phyloP scores from a whole-genome alignment of 306 rosid genomes.

The Lotus japonicus region DNA sequence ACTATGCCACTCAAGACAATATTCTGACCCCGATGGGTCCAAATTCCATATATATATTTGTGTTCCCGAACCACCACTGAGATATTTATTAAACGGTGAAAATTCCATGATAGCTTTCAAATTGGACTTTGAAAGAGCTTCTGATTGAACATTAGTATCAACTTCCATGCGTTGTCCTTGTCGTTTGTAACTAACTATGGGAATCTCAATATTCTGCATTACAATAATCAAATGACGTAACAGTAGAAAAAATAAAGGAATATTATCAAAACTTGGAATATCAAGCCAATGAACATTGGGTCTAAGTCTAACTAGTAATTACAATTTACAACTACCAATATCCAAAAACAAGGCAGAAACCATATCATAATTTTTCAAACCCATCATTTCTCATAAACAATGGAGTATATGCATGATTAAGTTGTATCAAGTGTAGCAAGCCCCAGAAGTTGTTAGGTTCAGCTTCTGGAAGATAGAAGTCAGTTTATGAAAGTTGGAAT shows the following conservation, averaged over 20 bases:
- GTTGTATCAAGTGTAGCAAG: no score
- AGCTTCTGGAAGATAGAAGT: no score
- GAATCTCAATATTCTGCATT: slow-evolving; percentile 57
- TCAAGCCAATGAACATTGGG: no score
- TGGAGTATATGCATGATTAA: no score
- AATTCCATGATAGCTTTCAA: slow-evolving; percentile 44
- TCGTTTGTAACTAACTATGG: slow-evolving; percentile 40
- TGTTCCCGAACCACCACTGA: slow-evolving; percentile 41
- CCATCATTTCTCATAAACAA: no score
- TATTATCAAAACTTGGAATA: neutral
- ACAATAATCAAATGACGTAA: neutral
- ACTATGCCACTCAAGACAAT: slow-evolving; percentile 41
- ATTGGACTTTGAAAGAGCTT: slow-evolving; percentile 38
- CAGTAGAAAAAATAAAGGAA: neutral
- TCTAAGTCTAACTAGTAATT: no score
- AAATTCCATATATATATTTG: slow-evolving; percentile 53
- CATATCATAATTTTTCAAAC: no score
- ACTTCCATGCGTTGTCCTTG: slow-evolving; percentile 45
- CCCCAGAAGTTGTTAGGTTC: no score
- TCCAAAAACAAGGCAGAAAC: no score
- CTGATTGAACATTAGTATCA: slow-evolving; percentile 35
- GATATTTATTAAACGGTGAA: slow-evolving; percentile 51
- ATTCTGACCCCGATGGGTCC: slow-evolving; percentile 49
- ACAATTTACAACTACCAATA: no score
- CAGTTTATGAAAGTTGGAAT: no score